Percentiles rank a stretch among this genome's conserved stretches.
These are phyloP conservation scores for Capsicum chinense DNA, from an alignment of 257 asterid genomes.

Conservation along the genomic window DNA sequence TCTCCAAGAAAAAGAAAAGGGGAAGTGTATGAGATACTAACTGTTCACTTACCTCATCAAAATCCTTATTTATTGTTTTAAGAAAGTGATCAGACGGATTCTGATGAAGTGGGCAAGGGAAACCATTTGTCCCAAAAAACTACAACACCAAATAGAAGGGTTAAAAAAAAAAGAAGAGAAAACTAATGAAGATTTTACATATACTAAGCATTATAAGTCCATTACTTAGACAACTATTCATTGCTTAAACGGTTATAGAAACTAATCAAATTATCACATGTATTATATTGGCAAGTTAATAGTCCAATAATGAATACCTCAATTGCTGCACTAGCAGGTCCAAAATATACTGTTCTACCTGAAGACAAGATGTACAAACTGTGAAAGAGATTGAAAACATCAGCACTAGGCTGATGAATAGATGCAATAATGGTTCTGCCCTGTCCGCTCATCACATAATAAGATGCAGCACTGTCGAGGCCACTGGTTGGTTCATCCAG, in stretches of 20 bases:
- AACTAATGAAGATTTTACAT: not conserved
- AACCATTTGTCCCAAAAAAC: conserved; percentile 42
- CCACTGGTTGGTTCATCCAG: conserved; percentile 46
- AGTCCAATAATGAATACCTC: conserved; percentile 25
- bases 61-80: conserved; percentile 41
- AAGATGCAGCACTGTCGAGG: conserved; percentile 42
- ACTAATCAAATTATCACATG: too few relatives aligned
- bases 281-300: too few relatives aligned
- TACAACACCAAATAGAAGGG: not conserved
- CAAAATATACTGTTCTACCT: conserved; percentile 36
- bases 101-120: conserved; percentile 43
- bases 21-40: not conserved
- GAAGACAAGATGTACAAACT: conserved; percentile 39
- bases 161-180: not conserved
- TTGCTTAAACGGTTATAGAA: too few relatives aligned
- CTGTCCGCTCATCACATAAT: conserved; percentile 32
- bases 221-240: not conserved
- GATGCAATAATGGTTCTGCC: conserved; percentile 36
- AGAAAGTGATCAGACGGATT: conserved; percentile 47
- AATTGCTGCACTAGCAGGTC: conserved; percentile 36
- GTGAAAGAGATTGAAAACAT: conserved; percentile 30
- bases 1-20: not conserved
- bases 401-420: conserved; percentile 40
- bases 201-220: not conserved
- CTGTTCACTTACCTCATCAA: conserved; percentile 32